Percentiles rank a stretch among this genome's conserved stretches.
phyloP scores from a whole-genome alignment of 768 basidiomycete species.

The Pleurotus tuoliensis region DNA sequence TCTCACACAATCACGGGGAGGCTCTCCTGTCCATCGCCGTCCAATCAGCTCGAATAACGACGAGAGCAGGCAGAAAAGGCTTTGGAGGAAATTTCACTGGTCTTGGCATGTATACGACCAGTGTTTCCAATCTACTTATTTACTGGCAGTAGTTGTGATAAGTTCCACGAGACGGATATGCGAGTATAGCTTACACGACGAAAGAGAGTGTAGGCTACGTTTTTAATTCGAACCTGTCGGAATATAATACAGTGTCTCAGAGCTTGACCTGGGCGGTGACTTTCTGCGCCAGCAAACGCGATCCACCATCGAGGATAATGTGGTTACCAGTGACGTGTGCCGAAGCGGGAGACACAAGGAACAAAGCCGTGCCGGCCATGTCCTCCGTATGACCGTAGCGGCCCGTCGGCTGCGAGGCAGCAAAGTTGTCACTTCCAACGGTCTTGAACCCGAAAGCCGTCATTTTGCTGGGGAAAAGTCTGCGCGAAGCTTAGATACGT shows the following conservation, averaged over 20 bases:
- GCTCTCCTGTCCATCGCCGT: too few relatives aligned
- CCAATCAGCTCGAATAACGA: too few relatives aligned
- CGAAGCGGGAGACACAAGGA: constrained; percentile 67
- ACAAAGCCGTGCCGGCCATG: constrained; percentile 67
- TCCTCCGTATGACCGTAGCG: constrained; percentile 64
- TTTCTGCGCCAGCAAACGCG: constrained; percentile 27
- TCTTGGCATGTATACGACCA: too few relatives aligned
- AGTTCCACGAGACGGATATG: too few relatives aligned
- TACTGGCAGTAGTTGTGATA: too few relatives aligned
- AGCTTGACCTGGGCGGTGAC: constrained; percentile 30
- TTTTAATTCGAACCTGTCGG: neutral
- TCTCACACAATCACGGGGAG: too few relatives aligned
- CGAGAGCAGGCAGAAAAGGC: too few relatives aligned
- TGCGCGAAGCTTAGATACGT: constrained; percentile 16
- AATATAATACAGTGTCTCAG: constrained; percentile 14
- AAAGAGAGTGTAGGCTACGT: too few relatives aligned
- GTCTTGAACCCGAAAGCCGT: constrained; percentile 66
- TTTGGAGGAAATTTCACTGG: too few relatives aligned
- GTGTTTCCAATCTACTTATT: too few relatives aligned
- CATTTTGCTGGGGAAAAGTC: constrained; percentile 83
- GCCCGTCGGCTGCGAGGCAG: constrained; percentile 63
- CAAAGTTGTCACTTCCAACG: constrained; percentile 49
- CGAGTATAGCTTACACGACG: too few relatives aligned
- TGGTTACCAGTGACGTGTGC: constrained; percentile 75
- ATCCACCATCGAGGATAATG: constrained; percentile 69